These are phyloP conservation scores for Candida glucosophila DNA, from an alignment of 1,139 yeast species.

Conservation along the genomic window DNA sequence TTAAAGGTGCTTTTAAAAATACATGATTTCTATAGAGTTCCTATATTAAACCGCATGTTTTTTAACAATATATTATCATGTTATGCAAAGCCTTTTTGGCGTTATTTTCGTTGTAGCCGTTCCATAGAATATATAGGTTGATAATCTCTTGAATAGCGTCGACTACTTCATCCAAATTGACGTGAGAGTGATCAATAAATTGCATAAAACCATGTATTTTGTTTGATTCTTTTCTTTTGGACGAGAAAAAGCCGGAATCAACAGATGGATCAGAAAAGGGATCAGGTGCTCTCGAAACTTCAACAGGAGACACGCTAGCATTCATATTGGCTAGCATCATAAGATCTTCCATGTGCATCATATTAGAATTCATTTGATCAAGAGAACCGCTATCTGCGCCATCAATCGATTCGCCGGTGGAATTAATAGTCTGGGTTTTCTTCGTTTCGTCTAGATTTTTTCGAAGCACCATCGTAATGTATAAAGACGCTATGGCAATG, in stretches of 20 bases:
- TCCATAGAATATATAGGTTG: constrained; percentile 78
- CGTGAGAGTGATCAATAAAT: constrained; percentile 66
- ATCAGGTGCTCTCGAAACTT: background rate
- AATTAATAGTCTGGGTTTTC: constrained; percentile 26
- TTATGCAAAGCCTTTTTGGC: constrained; percentile 34
- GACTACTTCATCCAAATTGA: constrained; percentile 66
- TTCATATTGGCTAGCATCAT: constrained; percentile 17
- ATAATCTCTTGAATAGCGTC: constrained; percentile 79
- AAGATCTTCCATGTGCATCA: constrained; percentile 34
- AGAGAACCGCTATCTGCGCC: constrained; percentile 2
- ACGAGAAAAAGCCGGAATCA: constrained; percentile 12
- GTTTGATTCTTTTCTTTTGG: constrained; percentile 30
- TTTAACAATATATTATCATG: constrained; percentile 28
- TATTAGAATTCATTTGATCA: constrained; percentile 9
- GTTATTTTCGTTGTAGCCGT: constrained; percentile 58
- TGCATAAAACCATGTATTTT: constrained; percentile 48
- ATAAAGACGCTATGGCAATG: constrained; percentile 77
- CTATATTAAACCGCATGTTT: too few species aligned
- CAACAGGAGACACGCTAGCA: background rate
- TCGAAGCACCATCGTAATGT: constrained; percentile 58
- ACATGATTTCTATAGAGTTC: too few species aligned
- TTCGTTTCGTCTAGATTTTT: constrained; percentile 37
- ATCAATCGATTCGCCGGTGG: constrained; percentile 1
- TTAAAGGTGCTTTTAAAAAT: too few species aligned
- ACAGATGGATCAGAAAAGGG: constrained; percentile 12